These are phyloP conservation scores for Mitragyna speciosa DNA, from an alignment of 257 asterid species.

Conservation along the genomic window DNA sequence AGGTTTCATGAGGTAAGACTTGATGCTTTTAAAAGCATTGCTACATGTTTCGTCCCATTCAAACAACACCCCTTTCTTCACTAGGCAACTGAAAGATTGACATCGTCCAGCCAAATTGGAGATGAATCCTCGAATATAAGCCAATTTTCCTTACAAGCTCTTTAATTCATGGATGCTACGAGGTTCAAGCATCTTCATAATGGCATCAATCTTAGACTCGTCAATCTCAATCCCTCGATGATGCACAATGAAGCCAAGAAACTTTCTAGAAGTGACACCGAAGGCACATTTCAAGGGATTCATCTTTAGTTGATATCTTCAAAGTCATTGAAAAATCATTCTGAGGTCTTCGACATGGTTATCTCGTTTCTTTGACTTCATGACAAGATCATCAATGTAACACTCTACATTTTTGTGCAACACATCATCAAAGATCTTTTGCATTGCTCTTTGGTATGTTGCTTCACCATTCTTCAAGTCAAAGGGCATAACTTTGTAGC, in stretches of 20 bases:
- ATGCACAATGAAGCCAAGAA: too few species aligned
- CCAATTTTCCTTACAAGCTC: background rate
- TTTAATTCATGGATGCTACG: background rate
- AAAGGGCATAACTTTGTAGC: too few species aligned
- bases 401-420: too few species aligned
- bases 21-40: too few species aligned
- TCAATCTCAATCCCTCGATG: background rate
- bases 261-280: background rate
- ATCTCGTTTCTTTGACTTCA: too few species aligned
- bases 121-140: background rate
- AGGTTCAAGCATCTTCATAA: background rate
- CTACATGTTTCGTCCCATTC: too few species aligned
- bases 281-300: background rate
- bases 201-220: background rate
- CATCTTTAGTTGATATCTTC: slow-evolving; percentile 6
- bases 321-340: background rate
- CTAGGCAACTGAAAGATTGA: too few species aligned
- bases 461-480: too few species aligned
- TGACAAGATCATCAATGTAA: background rate
- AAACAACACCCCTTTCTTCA: too few species aligned
- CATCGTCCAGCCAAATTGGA: background rate
- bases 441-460: too few species aligned
- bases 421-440: too few species aligned
- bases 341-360: background rate
- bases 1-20: too few species aligned